Percentiles rank a stretch among this genome's conserved stretches.
Conservation (phyloP, 2,329 filamentous ascomycete genomes). For the Colletotrichum ledebouriae region DNA sequence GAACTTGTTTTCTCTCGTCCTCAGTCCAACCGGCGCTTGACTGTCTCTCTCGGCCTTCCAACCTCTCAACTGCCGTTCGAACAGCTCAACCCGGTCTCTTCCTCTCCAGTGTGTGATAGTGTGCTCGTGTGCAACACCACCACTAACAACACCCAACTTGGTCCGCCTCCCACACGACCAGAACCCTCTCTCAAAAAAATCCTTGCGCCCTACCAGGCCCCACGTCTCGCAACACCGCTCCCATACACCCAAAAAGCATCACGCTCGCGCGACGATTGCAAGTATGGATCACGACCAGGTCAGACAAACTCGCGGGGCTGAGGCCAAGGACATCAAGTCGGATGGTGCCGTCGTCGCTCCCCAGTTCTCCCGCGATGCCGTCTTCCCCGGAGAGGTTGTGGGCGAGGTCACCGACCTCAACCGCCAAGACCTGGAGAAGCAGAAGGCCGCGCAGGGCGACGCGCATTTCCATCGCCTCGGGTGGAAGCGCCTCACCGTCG, state of each 20-base stretch:
- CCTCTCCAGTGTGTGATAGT: slow-evolving; percentile 3
- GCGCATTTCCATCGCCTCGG: slow-evolving; percentile 67
- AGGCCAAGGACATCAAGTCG: slow-evolving; percentile 38
- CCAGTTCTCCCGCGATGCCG: slow-evolving; percentile 41
- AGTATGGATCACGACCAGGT: slow-evolving; percentile 43
- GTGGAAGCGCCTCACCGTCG: slow-evolving; percentile 68
- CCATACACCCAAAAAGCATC: not conserved
- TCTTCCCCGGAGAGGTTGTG: slow-evolving; percentile 47
- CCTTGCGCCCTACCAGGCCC: slow-evolving; percentile 18
- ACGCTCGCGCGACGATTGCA: not conserved
- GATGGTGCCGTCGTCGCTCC: slow-evolving; percentile 37
- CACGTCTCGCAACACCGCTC: slow-evolving; percentile 14
- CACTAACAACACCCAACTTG: not conserved
- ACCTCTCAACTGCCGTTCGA: slow-evolving; percentile 26
- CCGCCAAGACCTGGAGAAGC: slow-evolving; percentile 59
- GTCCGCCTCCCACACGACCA: slow-evolving; percentile 5
- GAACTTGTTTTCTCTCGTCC: not conserved
- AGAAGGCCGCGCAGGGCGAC: slow-evolving; percentile 59
- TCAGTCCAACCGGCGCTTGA: slow-evolving; percentile 31
- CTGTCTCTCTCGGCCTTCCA: slow-evolving; percentile 17
- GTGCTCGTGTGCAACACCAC: not conserved
- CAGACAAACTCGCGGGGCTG: slow-evolving; percentile 16
- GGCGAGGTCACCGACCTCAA: slow-evolving; percentile 47
- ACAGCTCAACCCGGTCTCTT: slow-evolving; percentile 33
- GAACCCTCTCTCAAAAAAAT: slow-evolving; percentile 3